phyloP scores from a whole-genome alignment of 139 green algal genomes.

The Coccomyxa sp. region DNA sequence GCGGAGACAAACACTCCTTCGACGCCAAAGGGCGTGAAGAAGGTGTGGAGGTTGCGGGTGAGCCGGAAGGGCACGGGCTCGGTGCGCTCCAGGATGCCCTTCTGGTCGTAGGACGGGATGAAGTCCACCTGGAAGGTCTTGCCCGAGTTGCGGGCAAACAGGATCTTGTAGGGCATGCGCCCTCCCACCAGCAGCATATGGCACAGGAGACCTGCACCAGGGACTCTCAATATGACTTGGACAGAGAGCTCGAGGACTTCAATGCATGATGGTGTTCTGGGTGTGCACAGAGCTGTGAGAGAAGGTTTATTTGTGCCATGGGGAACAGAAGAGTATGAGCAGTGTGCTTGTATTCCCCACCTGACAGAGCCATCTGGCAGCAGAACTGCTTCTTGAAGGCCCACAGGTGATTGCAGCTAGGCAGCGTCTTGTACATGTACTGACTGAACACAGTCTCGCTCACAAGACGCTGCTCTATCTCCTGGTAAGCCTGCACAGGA shows the following conservation, averaged over 20 bases:
- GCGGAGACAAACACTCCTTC: conserved; percentile 74
- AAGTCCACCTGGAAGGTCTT: conserved; percentile 86
- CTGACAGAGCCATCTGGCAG: conserved; percentile 82
- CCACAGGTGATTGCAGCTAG: conserved; percentile 81
- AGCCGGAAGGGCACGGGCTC: conserved; percentile 96
- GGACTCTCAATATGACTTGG: too few relatives aligned
- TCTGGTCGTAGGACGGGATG: conserved; percentile 55
- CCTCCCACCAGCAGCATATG: conserved; percentile 83
- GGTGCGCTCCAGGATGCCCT: conserved; percentile 56
- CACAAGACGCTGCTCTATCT: conserved; percentile 62
- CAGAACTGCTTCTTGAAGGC: conserved; percentile 92
- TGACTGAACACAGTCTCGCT: conserved; percentile 92
- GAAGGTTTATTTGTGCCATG: too few relatives aligned
- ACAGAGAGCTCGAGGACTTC: too few relatives aligned
- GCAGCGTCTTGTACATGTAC: conserved; percentile 97
- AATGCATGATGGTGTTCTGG: too few relatives aligned
- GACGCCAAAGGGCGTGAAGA: conserved; percentile 94
- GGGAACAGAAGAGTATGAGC: too few relatives aligned
- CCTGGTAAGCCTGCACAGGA: conserved; percentile 66
- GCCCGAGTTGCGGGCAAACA: conserved; percentile 83
- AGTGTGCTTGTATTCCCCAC: conserved; percentile 21
- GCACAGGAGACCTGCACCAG: conserved; percentile 62
- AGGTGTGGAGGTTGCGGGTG: conserved; percentile 93
- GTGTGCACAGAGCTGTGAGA: neutral
- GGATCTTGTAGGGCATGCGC: conserved; percentile 81